These are phyloP conservation scores for Herpetospermum pedunculosum DNA, from an alignment of 306 rosid genomes.

Conservation along the genomic window DNA sequence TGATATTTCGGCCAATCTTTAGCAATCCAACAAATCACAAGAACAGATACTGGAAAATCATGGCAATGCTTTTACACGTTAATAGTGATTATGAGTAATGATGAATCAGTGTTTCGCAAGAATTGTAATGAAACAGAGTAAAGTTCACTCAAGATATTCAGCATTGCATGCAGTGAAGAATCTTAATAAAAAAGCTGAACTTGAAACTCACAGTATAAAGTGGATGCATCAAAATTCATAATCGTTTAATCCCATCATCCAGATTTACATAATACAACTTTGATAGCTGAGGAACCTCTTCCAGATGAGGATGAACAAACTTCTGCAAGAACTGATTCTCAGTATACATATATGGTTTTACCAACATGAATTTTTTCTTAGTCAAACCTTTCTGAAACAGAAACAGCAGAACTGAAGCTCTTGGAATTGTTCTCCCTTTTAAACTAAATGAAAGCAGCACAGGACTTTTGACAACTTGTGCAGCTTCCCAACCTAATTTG, in stretches of 20 bases:
- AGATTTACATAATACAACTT: constrained; percentile 10
- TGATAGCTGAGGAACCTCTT: constrained; percentile 17
- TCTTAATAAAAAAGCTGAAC: neutral
- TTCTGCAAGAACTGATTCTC: constrained; percentile 10
- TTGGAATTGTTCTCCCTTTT: constrained; percentile 24
- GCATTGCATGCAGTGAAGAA: neutral
- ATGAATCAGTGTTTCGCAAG: too few species aligned
- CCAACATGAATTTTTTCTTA: neutral
- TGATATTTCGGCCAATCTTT: neutral
- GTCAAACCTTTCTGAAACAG: constrained; percentile 22
- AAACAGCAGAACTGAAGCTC: constrained; percentile 23
- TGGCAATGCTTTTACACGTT: neutral
- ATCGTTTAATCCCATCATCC: constrained; percentile 2
- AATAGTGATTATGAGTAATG: neutral
- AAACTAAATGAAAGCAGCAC: constrained; percentile 18
- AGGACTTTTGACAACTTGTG: constrained; percentile 5
- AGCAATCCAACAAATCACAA: neutral
- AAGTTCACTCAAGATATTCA: neutral
- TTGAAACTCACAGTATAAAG: neutral
- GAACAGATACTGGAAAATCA: neutral
- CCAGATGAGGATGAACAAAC: constrained; percentile 15
- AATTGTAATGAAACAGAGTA: neutral
- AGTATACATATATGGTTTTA: neutral
- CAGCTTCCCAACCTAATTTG: constrained; percentile 25
- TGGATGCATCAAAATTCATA: neutral